phyloP scores from a whole-genome alignment of 371 early-diverging fungal genomes.

The Lichtheimia ramosa region DNA sequence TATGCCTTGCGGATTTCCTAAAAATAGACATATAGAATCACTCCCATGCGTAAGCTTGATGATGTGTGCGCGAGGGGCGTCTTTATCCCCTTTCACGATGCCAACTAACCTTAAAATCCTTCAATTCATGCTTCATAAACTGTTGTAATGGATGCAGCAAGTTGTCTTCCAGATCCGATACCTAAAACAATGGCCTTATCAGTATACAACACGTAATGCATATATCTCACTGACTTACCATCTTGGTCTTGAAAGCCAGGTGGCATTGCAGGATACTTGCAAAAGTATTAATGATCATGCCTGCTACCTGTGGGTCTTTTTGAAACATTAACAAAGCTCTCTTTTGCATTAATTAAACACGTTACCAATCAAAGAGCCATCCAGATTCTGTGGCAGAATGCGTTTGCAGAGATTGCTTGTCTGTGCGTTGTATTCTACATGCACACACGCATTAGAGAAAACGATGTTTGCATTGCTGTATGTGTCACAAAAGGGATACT shows the following conservation, averaged over 20 bases:
- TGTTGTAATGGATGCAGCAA: slow-evolving; percentile 57
- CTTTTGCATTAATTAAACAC: neutral
- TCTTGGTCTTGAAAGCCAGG: slow-evolving; percentile 47
- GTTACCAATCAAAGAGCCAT: slow-evolving; percentile 40
- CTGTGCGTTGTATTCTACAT: slow-evolving; percentile 36
- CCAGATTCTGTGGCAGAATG: slow-evolving; percentile 28
- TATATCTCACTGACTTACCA: slow-evolving; percentile 37
- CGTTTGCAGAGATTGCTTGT: slow-evolving; percentile 34
- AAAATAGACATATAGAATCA: neutral
- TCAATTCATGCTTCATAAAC: slow-evolving; percentile 58
- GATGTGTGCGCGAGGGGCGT: no score
- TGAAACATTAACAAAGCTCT: neutral
- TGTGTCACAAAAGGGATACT: neutral
- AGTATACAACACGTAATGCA: neutral
- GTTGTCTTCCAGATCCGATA: slow-evolving; percentile 53
- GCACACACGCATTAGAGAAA: neutral
- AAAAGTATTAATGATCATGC: slow-evolving; percentile 36
- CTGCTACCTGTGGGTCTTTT: slow-evolving; percentile 36
- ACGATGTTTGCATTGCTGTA: no score
- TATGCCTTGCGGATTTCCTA: slow-evolving; percentile 52
- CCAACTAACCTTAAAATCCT: slow-evolving; percentile 21
- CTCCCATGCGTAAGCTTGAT: no score
- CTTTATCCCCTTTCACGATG: no score
- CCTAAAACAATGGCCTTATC: slow-evolving; percentile 26
- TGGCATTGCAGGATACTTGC: slow-evolving; percentile 48